These are phyloP conservation scores for Colletotrichum endophyticum DNA, from an alignment of 2,329 filamentous ascomycete species.

Conservation along the genomic window DNA sequence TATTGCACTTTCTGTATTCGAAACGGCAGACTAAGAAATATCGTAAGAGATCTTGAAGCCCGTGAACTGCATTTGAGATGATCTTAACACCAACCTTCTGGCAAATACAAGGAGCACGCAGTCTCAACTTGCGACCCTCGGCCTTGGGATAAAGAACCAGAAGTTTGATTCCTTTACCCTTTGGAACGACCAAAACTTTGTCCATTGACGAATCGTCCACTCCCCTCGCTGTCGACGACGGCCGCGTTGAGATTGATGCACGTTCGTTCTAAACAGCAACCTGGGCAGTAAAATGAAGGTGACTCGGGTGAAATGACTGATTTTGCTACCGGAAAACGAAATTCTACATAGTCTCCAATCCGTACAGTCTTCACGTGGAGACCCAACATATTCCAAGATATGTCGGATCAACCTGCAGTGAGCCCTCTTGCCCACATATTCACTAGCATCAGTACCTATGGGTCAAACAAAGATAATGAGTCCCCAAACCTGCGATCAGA, in stretches of 20 bases:
- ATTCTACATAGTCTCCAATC: accelerated
- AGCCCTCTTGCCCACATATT: accelerated
- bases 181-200: no score
- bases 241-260: neutral
- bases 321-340: accelerated
- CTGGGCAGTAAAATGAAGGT: neutral
- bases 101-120: neutral
- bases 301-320: neutral
- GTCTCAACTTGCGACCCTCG: neutral
- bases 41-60: accelerated
- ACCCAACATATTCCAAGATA: accelerated
- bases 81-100: neutral
- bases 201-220: neutral
- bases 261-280: neutral
- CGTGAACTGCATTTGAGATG: neutral
- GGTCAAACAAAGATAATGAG: neutral
- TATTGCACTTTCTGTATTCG: neutral
- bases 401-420: accelerated
- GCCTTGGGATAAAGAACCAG: accelerated
- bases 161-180: neutral
- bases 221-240: neutral
- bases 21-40: accelerated
- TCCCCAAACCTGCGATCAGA: neutral
- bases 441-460: neutral
- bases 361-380: accelerated